Conservation (phyloP, 2,329 filamentous ascomycete genomes). For the Grosmannia serpens region DNA sequence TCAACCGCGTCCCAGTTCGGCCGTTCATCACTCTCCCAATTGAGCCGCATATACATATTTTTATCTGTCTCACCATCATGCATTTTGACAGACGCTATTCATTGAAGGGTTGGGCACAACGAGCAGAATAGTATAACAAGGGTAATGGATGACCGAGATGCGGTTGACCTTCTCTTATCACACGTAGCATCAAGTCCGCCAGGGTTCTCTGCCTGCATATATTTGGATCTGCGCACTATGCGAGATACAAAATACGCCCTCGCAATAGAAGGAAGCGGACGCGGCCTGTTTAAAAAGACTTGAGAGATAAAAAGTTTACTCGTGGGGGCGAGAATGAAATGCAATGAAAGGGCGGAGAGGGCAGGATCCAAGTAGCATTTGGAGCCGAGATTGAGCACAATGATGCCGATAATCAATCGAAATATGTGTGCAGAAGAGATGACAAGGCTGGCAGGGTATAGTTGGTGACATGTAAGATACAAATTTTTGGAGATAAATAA, state of each 20-base stretch:
- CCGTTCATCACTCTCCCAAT: not conserved
- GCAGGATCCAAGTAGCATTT: not conserved
- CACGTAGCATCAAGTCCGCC: not conserved
- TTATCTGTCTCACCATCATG: not conserved
- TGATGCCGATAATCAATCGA: not conserved
- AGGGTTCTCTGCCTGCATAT: not conserved
- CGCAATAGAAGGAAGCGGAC: not conserved
- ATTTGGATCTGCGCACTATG: not conserved
- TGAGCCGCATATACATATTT: not conserved
- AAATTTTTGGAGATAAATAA: not conserved
- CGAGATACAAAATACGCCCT: not conserved
- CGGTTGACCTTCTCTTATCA: not conserved
- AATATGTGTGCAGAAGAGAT: not conserved
- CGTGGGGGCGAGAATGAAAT: not conserved
- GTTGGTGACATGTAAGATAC: not conserved
- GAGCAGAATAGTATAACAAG: not conserved
- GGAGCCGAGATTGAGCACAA: not conserved
- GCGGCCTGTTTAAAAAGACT: not conserved
- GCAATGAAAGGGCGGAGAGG: not conserved
- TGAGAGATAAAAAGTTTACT: not conserved
- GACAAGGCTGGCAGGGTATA: not conserved
- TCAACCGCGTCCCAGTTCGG: constrained; percentile 25
- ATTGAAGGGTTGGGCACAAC: not conserved
- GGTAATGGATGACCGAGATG: not conserved
- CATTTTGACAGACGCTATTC: not conserved